Evolutionary conservation across 257 asterid genomes (phyloP).

Genomic region (Solanum etuberosum): DNA sequence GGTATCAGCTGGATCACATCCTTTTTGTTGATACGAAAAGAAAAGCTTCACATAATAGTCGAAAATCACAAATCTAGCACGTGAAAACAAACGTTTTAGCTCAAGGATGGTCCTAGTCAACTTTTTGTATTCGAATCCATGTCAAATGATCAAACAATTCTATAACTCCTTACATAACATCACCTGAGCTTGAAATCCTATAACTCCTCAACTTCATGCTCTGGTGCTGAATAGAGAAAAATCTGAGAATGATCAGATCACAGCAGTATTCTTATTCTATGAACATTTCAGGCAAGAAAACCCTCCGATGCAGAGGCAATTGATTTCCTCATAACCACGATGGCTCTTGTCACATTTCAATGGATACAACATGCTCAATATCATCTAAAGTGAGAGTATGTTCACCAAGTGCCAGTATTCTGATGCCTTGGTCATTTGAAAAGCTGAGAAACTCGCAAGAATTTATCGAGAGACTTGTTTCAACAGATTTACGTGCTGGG

Average conservation of each 20-base stretch:
- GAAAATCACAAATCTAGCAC: background rate
- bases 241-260: background rate
- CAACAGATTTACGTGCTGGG: conserved; percentile 6
- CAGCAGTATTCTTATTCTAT: background rate
- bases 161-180: background rate
- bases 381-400: conserved; percentile 42
- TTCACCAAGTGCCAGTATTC: conserved; percentile 62
- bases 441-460: conserved; percentile 82
- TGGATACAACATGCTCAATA: conserved; percentile 38
- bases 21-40: background rate
- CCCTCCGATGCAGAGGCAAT: background rate
- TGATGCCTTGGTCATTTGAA: conserved; percentile 53
- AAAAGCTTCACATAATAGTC: background rate
- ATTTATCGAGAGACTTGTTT: conserved; percentile 40
- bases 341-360: conserved; percentile 21
- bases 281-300: background rate
- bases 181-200: background rate
- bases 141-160: background rate
- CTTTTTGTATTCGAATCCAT: background rate
- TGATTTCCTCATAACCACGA: background rate
- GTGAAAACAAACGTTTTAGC: no score
- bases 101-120: no score
- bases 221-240: background rate
- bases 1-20: background rate
- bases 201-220: background rate